Evolutionary conservation across 352 stramenopile genomes (phyloP), one percentile per base, ranked within the genome.

Genomic region (Phytophthora fragariaefolia): DNA sequence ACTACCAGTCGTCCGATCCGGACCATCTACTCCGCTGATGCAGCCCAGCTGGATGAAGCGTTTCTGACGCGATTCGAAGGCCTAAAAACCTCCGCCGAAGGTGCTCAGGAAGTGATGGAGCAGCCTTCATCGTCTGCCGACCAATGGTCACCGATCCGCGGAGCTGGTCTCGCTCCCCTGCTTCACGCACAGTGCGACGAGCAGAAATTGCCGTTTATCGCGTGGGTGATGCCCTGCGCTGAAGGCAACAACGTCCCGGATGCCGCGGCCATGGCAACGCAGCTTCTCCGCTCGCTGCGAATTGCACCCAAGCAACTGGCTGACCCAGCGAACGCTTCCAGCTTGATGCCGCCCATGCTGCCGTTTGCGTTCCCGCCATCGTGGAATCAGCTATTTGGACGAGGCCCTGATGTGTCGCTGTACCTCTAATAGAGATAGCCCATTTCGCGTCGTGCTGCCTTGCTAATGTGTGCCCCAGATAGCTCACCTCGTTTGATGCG

Each of bases 241-340:
- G 87, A 95, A 65, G 87, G 87, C 9, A 83, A 95, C 69, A 95
- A 95, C 63, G 83, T 95, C 5, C 82, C 82, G 0, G 85, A 95
- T 20, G 87, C 87, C 6, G 69, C 76, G 18, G 73, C 72, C 4
- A 79, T 93, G 69, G 65, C 82, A 12, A 75, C 70, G n/a, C 73
- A 87, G 24, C 60, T 92, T 36, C 69, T 80, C 3, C 63, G 65
- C 4, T 90, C 82, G 45, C 56, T 92, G 46, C 62, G 46, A 32
- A 42, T 76, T 17, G 55, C 24, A 28, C 48, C 55, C 13, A 73
- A 73, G 55, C 43, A 51, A 26, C 12, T 34, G n/a, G 13, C 28
- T 51, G 63, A 76, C 28, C 52, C 75, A 24, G 28, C 66, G 7
- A 17, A 75, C 0, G 38, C 40, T 32, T 53, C 58, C 22, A 45